phyloP scores from a whole-genome alignment of 176 grass and related monocot genomes.

The Hsuehochloa calcarea region DNA sequence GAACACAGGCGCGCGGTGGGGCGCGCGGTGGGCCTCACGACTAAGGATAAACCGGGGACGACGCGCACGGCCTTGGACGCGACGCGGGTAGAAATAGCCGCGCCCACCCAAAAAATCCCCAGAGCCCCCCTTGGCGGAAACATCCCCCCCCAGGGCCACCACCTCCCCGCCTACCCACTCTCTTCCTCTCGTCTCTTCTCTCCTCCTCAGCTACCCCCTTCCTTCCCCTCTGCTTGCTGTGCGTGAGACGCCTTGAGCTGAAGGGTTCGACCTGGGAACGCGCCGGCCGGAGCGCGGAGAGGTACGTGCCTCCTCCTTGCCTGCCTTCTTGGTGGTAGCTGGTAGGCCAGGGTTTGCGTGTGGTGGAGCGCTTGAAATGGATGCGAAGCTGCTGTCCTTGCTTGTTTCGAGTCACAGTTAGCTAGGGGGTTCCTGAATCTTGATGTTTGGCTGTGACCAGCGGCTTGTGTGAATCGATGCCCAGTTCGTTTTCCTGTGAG shows the following conservation, averaged over 20 bases:
- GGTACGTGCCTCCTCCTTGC: background rate
- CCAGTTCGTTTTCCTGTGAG: background rate
- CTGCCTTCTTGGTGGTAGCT: background rate
- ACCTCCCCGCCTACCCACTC: background rate
- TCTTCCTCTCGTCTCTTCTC: background rate
- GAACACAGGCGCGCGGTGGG: conserved; percentile 8
- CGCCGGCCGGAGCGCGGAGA: conserved; percentile 26
- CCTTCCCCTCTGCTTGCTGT: too few relatives aligned
- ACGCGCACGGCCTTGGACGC: conserved; percentile 13
- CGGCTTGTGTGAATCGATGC: background rate
- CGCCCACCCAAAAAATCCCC: background rate
- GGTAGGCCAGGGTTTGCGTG: background rate
- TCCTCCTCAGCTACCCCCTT: background rate
- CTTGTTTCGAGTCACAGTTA: background rate
- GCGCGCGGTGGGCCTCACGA: background rate
- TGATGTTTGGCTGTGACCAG: background rate
- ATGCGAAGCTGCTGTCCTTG: background rate
- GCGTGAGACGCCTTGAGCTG: background rate
- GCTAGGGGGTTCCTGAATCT: background rate
- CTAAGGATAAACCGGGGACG: conserved; percentile 12
- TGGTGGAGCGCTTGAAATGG: background rate
- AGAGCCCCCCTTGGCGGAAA: conserved; percentile 15
- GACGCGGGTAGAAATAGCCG: conserved; percentile 41
- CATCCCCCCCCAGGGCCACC: conserved; percentile 15
- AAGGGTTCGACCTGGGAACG: background rate